Conservation (phyloP, 2,329 filamentous ascomycete genomes). For the Xylariales sp. region DNA sequence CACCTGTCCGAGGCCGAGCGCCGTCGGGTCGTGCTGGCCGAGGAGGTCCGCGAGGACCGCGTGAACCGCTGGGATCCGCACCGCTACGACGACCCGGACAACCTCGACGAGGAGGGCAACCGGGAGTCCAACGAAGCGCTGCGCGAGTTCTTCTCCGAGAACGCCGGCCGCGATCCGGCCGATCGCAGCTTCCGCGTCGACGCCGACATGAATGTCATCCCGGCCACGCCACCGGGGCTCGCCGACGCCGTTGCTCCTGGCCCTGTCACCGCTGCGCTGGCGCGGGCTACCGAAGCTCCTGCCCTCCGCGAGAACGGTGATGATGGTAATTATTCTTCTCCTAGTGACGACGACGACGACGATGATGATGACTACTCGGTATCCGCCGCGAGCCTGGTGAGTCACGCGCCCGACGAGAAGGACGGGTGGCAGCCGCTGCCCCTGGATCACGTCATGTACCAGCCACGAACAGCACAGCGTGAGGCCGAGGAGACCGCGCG, state of each 20-base stretch:
- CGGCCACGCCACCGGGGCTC: too few species aligned
- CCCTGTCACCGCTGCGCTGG: background rate
- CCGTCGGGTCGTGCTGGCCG: background rate
- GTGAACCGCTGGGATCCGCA: slow-evolving; percentile 1
- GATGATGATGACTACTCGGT: background rate
- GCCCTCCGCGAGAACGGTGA: background rate
- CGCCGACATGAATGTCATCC: background rate
- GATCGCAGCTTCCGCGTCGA: background rate
- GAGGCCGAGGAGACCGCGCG: background rate
- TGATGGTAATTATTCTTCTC: background rate
- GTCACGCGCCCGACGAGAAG: background rate
- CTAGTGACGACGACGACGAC: too few species aligned
- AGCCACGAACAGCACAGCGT: background rate
- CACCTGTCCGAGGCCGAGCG: background rate
- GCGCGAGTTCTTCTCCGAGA: background rate
- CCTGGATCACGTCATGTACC: background rate
- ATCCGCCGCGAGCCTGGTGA: background rate
- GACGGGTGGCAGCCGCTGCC: background rate
- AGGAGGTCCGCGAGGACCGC: slow-evolving; percentile 3
- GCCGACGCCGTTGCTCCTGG: background rate
- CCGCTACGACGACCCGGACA: background rate
- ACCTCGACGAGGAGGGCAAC: background rate
- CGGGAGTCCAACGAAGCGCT: background rate
- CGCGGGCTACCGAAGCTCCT: too few species aligned
- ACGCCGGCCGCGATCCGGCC: background rate